Evolutionary conservation across 225 moss, liverwort and hornwort genomes (phyloP), one percentile per base, ranked within the genome.

Genomic region (Pseudisothecium myosuroides): DNA sequence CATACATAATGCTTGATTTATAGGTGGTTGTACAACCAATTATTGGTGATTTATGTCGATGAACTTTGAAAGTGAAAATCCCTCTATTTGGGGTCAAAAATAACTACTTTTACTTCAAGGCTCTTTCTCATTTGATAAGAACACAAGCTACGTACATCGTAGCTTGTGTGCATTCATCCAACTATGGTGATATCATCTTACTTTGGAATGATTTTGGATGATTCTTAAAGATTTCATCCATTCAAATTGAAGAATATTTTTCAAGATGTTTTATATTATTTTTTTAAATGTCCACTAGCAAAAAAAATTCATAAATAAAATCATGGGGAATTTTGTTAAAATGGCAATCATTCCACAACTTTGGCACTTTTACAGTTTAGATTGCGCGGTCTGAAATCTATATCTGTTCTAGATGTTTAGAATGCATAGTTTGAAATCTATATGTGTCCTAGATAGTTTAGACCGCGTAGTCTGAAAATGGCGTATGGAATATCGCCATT

Each of bases 201-300:
- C 2, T 18, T 47, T 47, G 11, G 6, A 74, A 29, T 29, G 6
- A 45, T 26, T 71, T 71, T 45, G 6, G 27, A 43, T 28, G 43
- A 28, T 72, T 43, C 5, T 8, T 8, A 5, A 71, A 41, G 11
- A 41, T 71, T 72, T 43, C 29, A 47, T 18, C 47, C 29, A 47
- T 74, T 45, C 3, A 28, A 72, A 43, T 73, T 73, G 73, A 45
- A 28, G 9, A 72, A 43, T 16, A 43, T 72, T 10, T 74, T 29
- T 1, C 6, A 73, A 29, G 29, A 17, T 10, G 2, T 45, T 73
- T 28, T 29, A 73, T 28, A 29, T 29, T 47, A 11, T 31, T 47
- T 72, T 47, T 31, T 0, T 0, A 47, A 29, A 47, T 7, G 2
- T 47, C 11, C 9, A 31, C 31, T 17, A 18, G 43, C 0, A 31